Conservation (phyloP, 495 filamentous ascomycete species). For the Hypoxylon perforatum region DNA sequence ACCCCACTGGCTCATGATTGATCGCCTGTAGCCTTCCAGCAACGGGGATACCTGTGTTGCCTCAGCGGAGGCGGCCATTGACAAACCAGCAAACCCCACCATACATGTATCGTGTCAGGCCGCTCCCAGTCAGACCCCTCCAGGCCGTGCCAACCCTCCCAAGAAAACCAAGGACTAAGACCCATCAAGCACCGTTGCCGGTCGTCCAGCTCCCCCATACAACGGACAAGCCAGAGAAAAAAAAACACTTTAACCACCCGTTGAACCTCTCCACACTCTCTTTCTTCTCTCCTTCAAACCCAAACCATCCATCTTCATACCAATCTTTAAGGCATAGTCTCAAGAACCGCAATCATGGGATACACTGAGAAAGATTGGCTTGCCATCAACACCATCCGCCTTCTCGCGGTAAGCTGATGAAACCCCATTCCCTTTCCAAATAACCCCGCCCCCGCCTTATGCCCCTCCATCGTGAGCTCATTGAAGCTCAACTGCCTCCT, state of each 20-base stretch:
- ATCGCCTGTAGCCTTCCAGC: constrained; percentile 8
- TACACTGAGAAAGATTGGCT: constrained; percentile 86
- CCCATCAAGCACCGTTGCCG: constrained; percentile 32
- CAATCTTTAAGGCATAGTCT: constrained; percentile 36
- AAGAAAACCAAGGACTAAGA: constrained; percentile 18
- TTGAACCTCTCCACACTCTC: constrained; percentile 45
- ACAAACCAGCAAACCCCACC: constrained; percentile 3
- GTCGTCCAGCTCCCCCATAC: constrained; percentile 6
- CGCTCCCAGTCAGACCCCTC: too few relatives aligned
- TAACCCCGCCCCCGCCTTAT: constrained; percentile 60
- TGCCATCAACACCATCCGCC: constrained; percentile 96
- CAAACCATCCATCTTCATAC: constrained; percentile 36
- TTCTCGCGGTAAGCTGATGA: constrained; percentile 83
- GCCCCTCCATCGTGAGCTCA: constrained; percentile 45
- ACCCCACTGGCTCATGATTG: constrained; percentile 18
- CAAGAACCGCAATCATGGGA: constrained; percentile 76
- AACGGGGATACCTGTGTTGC: background rate
- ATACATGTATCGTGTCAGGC: constrained; percentile 31
- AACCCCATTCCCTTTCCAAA: constrained; percentile 39
- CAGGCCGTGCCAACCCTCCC: constrained; percentile 8
- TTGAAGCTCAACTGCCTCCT: constrained; percentile 20
- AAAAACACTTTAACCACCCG: constrained; percentile 32
- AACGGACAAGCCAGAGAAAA: background rate
- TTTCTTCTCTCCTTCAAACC: constrained; percentile 44
- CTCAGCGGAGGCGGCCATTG: constrained; percentile 6